Base-by-base conservation (phyloP, 495 filamentous ascomycete genomes). In the Podospora tetraspora region DNA sequence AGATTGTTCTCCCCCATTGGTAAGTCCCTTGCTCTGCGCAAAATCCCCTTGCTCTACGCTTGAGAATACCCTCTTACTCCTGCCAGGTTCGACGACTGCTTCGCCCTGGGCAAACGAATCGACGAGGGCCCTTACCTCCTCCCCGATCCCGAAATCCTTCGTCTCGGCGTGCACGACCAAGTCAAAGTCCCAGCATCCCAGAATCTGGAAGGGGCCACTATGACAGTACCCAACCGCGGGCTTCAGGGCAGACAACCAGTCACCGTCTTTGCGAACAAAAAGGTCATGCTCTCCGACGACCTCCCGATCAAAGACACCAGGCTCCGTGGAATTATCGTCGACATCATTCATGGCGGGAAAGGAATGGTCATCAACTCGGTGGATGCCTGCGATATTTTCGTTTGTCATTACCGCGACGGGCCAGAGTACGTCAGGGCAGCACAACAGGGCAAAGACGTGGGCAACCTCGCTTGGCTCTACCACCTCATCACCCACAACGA, bases 1-100 rank as follows among this genome's bases (percentile, higher is more conserved):
- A 92, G 76, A 89, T 96, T 66, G 91, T 99, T n/a, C 82, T 98
- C 62, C 96, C 96, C 30, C 96, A 99, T 75, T 98, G 96, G 95
- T 93, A 83, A 72, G 83, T 64, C 25, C 70, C 7, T 25, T 24
- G 23, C 63, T 61, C 60, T 58, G 24, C 56, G 2, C 66, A 25
- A 25, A 25, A 25, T 3, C 65, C 25, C 70, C 7, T 25, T 24
- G 23, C 63, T 61, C 60, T 58, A 22, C 56, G 2, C 66, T 9
- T 21, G 23, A 60, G 61, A 52, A 57, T 6, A 25, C 59, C 62
- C 56, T 64, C 76, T 82, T 69, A 82, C 66, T 12, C 61, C 57
- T 10, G 21, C 37, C 63, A 94, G 91, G 92, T 97, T 99, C 73
- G 95, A 98, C 70, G 94, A 97, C 74, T 99, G 95, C 76, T 85